Percentiles rank a stretch among this genome's conserved stretches.
These are phyloP conservation scores for Metschnikowia kofuensis DNA, from an alignment of 805 yeast genomes.

Conservation along the genomic window DNA sequence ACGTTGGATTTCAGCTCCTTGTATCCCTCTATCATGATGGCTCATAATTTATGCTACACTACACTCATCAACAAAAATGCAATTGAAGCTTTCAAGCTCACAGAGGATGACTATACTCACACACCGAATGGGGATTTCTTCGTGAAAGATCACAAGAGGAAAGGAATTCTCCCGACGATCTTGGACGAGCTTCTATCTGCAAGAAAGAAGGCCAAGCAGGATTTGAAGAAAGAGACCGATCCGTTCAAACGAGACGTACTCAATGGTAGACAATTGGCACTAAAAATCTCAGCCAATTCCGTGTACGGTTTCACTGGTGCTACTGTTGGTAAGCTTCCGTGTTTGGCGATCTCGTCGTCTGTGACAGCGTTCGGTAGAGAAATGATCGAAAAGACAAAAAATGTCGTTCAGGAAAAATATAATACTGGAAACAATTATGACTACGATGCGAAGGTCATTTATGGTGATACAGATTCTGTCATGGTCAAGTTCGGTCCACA, in stretches of 20 bases:
- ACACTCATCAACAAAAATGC: slow-evolving; percentile 72
- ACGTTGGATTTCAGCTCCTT: slow-evolving; percentile 96
- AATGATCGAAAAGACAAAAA: slow-evolving; percentile 92
- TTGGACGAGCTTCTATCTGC: slow-evolving; percentile 84
- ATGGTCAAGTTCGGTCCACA: slow-evolving; percentile 94
- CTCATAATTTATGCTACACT: slow-evolving; percentile 92
- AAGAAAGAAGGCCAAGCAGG: slow-evolving; percentile 89
- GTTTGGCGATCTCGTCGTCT: slow-evolving; percentile 93
- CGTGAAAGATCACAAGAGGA: slow-evolving; percentile 63
- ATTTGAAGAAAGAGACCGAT: slow-evolving; percentile 87
- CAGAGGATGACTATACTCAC: slow-evolving; percentile 71
- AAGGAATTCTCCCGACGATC: slow-evolving; percentile 91
- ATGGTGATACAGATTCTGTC: slow-evolving; percentile 99
- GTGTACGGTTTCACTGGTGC: slow-evolving; percentile 99
- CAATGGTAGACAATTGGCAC: slow-evolving; percentile 95
- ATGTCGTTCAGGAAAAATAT: slow-evolving; percentile 78
- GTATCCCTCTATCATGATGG: slow-evolving; percentile 92
- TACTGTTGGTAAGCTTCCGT: slow-evolving; percentile 94
- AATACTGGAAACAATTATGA: slow-evolving; percentile 76
- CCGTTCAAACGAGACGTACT: slow-evolving; percentile 91
- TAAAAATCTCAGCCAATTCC: slow-evolving; percentile 95
- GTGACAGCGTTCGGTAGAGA: slow-evolving; percentile 94
- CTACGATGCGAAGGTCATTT: slow-evolving; percentile 86
- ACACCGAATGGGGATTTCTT: slow-evolving; percentile 94
- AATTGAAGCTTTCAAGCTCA: slow-evolving; percentile 59